phyloP scores from a whole-genome alignment of 2,329 filamentous ascomycete genomes.

The Ilyonectria robusta region DNA sequence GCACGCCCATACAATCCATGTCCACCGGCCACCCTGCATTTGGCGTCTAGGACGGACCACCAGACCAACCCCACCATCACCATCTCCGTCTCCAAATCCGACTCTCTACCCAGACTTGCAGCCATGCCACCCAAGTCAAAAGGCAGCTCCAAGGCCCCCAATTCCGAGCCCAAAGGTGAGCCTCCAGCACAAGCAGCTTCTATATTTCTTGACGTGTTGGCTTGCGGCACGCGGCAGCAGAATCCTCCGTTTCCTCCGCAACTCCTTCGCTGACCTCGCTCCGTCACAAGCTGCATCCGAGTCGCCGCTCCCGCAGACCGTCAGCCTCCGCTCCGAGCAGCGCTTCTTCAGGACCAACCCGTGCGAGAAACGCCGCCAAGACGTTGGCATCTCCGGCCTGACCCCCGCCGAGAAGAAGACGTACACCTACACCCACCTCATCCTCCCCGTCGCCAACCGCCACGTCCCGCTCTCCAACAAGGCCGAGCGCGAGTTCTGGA shows the following conservation, averaged over 20 bases:
- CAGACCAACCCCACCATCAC: conserved; percentile 44
- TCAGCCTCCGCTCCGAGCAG: conserved; percentile 63
- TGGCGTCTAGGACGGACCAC: conserved; percentile 28
- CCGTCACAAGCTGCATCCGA: conserved; percentile 46
- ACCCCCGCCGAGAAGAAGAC: conserved; percentile 64
- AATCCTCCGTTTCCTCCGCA: not conserved
- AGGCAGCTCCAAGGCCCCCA: conserved; percentile 51
- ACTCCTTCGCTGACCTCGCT: conserved; percentile 4
- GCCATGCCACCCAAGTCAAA: conserved; percentile 57
- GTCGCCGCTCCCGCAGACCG: conserved; percentile 58
- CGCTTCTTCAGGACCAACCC: conserved; percentile 67
- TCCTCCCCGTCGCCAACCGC: conserved; percentile 58
- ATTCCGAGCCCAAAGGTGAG: conserved; percentile 41
- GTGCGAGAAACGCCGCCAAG: conserved; percentile 60
- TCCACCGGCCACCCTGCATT: not conserved
- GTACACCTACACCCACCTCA: conserved; percentile 63
- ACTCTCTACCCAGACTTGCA: conserved; percentile 31
- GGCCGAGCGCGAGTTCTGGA: conserved; percentile 71
- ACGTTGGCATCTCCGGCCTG: conserved; percentile 61
- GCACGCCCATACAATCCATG: conserved; percentile 32
- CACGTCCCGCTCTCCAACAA: conserved; percentile 59
- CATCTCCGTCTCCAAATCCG: conserved; percentile 40
- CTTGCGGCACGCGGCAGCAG: too few species aligned
- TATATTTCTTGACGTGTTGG: not conserved
- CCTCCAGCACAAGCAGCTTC: not conserved